Conservation (phyloP, 2,329 filamentous ascomycete species). For the Aaosphaeria arxii region DNA sequence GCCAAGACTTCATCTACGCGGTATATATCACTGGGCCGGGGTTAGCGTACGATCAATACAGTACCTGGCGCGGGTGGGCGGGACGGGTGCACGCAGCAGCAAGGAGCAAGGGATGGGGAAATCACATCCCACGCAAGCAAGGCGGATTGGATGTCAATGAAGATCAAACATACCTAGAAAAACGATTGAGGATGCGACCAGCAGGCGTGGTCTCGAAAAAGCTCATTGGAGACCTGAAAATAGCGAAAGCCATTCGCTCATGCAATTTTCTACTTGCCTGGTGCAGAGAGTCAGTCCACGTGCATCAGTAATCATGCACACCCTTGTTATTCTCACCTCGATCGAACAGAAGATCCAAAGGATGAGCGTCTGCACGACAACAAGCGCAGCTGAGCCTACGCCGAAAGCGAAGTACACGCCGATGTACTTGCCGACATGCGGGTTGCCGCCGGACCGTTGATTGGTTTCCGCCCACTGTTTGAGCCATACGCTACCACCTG, state of each 20-base stretch:
- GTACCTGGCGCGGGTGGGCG: neutral
- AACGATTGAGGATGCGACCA: slow-evolving; percentile 93
- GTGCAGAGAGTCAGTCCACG: slow-evolving; percentile 19
- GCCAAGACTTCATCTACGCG: slow-evolving; percentile 89
- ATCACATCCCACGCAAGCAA: neutral
- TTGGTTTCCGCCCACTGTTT: slow-evolving; percentile 90
- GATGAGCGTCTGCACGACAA: slow-evolving; percentile 88
- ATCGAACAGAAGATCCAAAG: slow-evolving; percentile 99
- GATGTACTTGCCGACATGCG: slow-evolving; percentile 81
- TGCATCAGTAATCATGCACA: slow-evolving; percentile 8
- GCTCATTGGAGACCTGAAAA: slow-evolving; percentile 96
- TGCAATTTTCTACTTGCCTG: slow-evolving; percentile 92
- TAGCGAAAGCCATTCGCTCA: slow-evolving; percentile 94
- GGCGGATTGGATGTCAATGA: too few relatives aligned
- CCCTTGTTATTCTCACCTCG: slow-evolving; percentile 61
- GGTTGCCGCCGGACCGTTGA: slow-evolving; percentile 63
- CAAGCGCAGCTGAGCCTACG: slow-evolving; percentile 77
- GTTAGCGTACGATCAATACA: slow-evolving; percentile 13
- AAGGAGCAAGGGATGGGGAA: neutral
- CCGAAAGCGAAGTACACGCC: slow-evolving; percentile 95
- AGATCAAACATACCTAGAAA: slow-evolving; percentile 68
- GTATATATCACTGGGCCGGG: slow-evolving; percentile 63
- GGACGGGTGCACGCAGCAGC: neutral
- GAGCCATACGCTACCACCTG: slow-evolving; percentile 83
- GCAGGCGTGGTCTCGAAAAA: slow-evolving; percentile 98